phyloP scores from a whole-genome alignment of 768 basidiomycete genomes.

The Hygrocybe punicea region DNA sequence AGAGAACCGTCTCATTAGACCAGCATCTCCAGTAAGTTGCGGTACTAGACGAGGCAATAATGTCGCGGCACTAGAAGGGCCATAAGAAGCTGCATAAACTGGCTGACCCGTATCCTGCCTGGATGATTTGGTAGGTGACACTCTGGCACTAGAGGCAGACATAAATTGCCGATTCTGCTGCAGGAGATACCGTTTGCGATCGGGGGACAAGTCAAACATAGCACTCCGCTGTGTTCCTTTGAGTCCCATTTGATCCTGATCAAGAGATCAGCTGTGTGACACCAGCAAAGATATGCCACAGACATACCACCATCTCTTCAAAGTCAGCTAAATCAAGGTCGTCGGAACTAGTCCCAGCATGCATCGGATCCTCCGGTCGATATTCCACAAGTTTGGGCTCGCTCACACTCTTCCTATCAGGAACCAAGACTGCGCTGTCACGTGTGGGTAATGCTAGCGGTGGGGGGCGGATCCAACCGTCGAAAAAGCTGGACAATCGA shows the following conservation, averaged over 20 bases:
- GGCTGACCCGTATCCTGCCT: slow-evolving; percentile 25
- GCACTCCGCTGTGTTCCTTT: slow-evolving; percentile 64
- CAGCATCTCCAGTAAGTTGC: slow-evolving; percentile 70
- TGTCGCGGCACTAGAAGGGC: slow-evolving; percentile 54
- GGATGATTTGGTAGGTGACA: slow-evolving; percentile 23
- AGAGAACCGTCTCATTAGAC: slow-evolving; percentile 66
- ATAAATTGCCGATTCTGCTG: slow-evolving; percentile 50
- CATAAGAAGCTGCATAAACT: slow-evolving; percentile 51
- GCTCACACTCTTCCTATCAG: slow-evolving; percentile 61
- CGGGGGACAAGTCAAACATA: slow-evolving; percentile 58
- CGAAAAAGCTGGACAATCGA: slow-evolving; percentile 64
- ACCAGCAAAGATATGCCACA: background rate
- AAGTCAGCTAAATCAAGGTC: slow-evolving; percentile 49
- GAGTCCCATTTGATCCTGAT: slow-evolving; percentile 67
- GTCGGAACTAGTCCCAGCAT: slow-evolving; percentile 12
- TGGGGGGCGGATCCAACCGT: slow-evolving; percentile 56
- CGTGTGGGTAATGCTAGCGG: slow-evolving; percentile 39
- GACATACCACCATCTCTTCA: slow-evolving; percentile 66
- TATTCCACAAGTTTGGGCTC: slow-evolving; percentile 62
- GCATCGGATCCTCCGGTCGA: slow-evolving; percentile 29
- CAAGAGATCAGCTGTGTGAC: slow-evolving; percentile 7
- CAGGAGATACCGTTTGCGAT: slow-evolving; percentile 66
- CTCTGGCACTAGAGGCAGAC: slow-evolving; percentile 31
- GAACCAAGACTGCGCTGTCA: slow-evolving; percentile 30
- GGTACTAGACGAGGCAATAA: slow-evolving; percentile 67